These are phyloP conservation scores for Entomortierella chlamydospora DNA, from an alignment of 192 early-diverging fungal genomes.

Conservation along the genomic window DNA sequence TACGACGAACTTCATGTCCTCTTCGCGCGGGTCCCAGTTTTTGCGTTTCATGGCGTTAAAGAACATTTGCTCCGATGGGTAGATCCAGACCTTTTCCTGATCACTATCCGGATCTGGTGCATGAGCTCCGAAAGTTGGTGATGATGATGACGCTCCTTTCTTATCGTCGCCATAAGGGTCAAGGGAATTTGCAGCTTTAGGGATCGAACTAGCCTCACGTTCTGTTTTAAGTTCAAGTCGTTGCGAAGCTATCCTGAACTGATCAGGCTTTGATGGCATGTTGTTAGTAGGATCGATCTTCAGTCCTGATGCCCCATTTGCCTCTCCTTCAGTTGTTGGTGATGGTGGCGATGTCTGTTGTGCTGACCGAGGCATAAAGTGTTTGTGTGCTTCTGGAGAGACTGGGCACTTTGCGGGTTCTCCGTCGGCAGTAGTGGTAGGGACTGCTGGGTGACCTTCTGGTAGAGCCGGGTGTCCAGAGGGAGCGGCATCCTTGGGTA, in stretches of 20 bases:
- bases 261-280: conserved; percentile 70
- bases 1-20: conserved; percentile 90
- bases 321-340: neutral
- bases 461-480: conserved; percentile 14
- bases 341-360: conserved; percentile 12
- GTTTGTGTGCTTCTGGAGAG: conserved; percentile 66
- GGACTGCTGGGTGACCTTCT: conserved; percentile 47
- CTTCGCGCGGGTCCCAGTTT: conserved; percentile 83
- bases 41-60: conserved; percentile 97
- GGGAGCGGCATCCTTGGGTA: conserved; percentile 37
- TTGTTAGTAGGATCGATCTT: conserved; percentile 70
- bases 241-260: conserved; percentile 58
- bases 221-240: conserved; percentile 62
- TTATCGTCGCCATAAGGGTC: conserved; percentile 61
- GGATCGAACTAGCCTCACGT: conserved; percentile 84
- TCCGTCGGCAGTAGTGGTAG: conserved; percentile 21
- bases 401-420: conserved; percentile 62
- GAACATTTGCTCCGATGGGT: conserved; percentile 96
- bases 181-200: conserved; percentile 65
- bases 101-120: conserved; percentile 28
- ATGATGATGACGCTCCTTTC: conserved; percentile 33
- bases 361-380: conserved; percentile 57
- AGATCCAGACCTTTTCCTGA: conserved; percentile 76
- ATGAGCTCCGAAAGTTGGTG: conserved; percentile 30
- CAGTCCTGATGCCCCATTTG: neutral